phyloP scores from a whole-genome alignment of 257 asterid genomes.

The Plectranthus barbatus region DNA sequence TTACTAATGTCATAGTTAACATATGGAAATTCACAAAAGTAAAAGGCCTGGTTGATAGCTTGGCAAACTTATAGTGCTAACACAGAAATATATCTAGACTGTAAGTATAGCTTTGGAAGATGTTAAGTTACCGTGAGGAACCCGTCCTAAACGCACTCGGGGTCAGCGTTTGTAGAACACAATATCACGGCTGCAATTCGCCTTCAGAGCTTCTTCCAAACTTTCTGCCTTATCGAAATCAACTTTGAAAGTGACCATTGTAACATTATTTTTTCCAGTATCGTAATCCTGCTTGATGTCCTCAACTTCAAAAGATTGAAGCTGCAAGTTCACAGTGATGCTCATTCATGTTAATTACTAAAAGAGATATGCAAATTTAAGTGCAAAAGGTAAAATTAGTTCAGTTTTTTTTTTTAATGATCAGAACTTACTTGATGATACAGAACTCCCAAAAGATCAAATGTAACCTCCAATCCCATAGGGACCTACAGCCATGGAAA shows the following conservation, averaged over 20 bases:
- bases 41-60: not conserved
- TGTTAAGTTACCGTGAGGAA: not conserved
- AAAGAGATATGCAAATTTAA: not conserved
- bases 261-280: conserved; percentile 70
- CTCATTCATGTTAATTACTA: not conserved
- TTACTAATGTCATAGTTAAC: not conserved
- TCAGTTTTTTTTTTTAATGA: not conserved
- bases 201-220: conserved; percentile 78
- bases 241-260: conserved; percentile 77
- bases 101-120: not conserved
- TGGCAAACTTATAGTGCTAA: not conserved
- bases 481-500: conserved; percentile 45
- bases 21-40: not conserved
- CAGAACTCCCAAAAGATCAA: conserved; percentile 68
- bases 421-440: conserved; percentile 71
- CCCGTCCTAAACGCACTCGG: not conserved
- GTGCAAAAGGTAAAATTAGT: not conserved
- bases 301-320: conserved; percentile 75
- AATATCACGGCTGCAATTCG: conserved; percentile 71
- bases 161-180: conserved; percentile 51
- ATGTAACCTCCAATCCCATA: conserved; percentile 81
- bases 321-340: conserved; percentile 38
- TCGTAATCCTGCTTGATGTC: conserved; percentile 93
- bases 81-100: not conserved
- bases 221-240: conserved; percentile 65